Evolutionary conservation across 768 basidiomycete species (phyloP), one percentile per base, ranked within the genome.

Genomic region (Pleurotus eryngii): DNA sequence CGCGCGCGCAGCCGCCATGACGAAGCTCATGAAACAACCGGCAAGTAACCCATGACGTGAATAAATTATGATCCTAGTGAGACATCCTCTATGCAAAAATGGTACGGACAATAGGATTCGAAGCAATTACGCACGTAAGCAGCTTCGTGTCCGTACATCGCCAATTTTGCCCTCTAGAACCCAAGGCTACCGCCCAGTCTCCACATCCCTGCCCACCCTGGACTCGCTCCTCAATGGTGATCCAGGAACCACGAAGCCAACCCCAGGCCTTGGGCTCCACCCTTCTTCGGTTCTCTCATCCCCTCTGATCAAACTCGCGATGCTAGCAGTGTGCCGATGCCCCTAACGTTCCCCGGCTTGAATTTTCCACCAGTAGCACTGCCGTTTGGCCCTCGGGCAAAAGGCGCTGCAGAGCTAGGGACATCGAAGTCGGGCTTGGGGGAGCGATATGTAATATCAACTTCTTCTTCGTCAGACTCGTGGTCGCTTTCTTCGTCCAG

Each of bases 321-420:
- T 93, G 61, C 87, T 90, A 18, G 91, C 91, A 1, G 90, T 92
- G 66, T 92, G 91, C 37, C 82, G 74, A 69, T 92, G 91, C 27
- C 76, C 61, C 77, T 64, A 46, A 40, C 55, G 61, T 60, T 59
- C 51, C 55, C 60, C 39, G 61, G 35, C 55, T 57, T 37, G 46
- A 58, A 38, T 35, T 60, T 55, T 55, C 43, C 51, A 22, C 37
- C 26, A 54, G 56, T 40, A 35, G 58, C 26, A 54, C 57, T 55
- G 11, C 30, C 30, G 30, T 35, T 35, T 35, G 30, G 3, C 9
- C 30, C 30, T 43, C 65, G 48, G 46, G 68, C 60, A 49, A 75
- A 69, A 20, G 76, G 72, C 57, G 65, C 67, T 6, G 76, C 70
- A n/a, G 71, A 70, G 20, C 58, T 63, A 12, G 74, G 72, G 20